Evolutionary conservation across 148 eudicot species (phyloP), one percentile per base, ranked within the genome.

Genomic region (Arctostaphylos glauca): DNA sequence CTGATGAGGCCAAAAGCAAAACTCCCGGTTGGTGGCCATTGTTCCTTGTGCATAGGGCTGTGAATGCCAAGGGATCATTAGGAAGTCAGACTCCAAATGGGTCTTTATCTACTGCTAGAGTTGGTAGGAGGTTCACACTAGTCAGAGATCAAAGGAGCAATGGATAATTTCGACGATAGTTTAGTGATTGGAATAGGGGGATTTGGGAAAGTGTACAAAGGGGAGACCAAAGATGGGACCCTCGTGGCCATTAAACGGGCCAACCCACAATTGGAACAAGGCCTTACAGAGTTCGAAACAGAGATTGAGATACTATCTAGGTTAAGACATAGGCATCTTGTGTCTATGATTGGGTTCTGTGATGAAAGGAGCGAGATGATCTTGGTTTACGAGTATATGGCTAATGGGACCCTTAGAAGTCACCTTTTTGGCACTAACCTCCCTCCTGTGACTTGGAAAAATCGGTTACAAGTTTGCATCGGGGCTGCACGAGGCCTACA

Each of bases 271-370:
- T 82, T 79, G 15, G 6, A 82, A 67, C 84, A 82, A 25, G 84
- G 84, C 58, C 79, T 82, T 62, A 21, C 54, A 46, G 84, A 82
- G 15, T 82, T 82, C 25, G 84, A 82, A 82, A 82, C 84, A 6
- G 84, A 82, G 79, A 82, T 82, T 74, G 84, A 82, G 56, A 74
- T 82, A 79, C 84, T 82, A 21, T 82, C 84, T 46, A 82, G 66
- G 72, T 79, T 74, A 19, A 82, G 84, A 38, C 84, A 82, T 82
- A 74, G 79, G 79, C 84, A 82, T 74, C 72, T 82, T 19, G 84
- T 82, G 23, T 56, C 84, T 13, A 46, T 82, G 84, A 82, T 82
- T 58, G 84, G 84, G 14, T 82, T 82, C 46, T 82, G 84, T 47
- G 84, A 82, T 6, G 84, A 82, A 48, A 52, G 74, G 68, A 82